A percentile compares a stretch with the other conserved stretches of the same genome.
These are phyloP conservation scores for Camillea tinctor DNA, from an alignment of 2,329 filamentous ascomycete genomes.

Conservation along the genomic window DNA sequence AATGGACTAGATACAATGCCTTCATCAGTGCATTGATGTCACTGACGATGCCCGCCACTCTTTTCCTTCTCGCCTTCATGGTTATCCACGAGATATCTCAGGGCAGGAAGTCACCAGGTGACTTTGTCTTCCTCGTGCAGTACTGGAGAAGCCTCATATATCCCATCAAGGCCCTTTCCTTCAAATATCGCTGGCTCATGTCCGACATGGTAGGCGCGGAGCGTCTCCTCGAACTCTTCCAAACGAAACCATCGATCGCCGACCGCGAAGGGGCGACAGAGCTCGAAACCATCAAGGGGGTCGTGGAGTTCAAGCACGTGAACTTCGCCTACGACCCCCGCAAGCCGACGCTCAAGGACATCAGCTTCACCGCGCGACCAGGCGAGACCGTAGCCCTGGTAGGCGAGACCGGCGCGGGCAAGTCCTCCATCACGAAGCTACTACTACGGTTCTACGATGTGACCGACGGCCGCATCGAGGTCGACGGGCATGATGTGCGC, in stretches of 20 bases:
- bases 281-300: constrained; percentile 45
- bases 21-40: constrained; percentile 20
- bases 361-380: constrained; percentile 47
- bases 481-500: constrained; percentile 60
- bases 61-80: background rate
- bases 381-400: constrained; percentile 60
- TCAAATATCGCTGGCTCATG: constrained; percentile 13
- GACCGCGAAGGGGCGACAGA: constrained; percentile 46
- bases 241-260: constrained; percentile 54
- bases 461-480: constrained; percentile 49
- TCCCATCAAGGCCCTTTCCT: constrained; percentile 35
- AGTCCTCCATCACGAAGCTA: constrained; percentile 61
- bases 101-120: constrained; percentile 51
- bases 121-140: constrained; percentile 62
- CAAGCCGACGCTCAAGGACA: constrained; percentile 47
- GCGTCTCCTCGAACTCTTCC: constrained; percentile 55
- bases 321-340: constrained; percentile 54
- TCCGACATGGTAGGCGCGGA: constrained; percentile 63
- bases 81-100: constrained; percentile 45
- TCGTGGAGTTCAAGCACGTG: constrained; percentile 54
- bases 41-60: constrained; percentile 48
- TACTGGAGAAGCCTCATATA: constrained; percentile 57
- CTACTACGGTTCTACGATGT: constrained; percentile 62
- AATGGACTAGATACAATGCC: background rate
- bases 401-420: constrained; percentile 61